Evolutionary conservation across 208 protist species (phyloP), one percentile per base, ranked within the genome.

Genomic region (Leishmania arabica): DNA sequence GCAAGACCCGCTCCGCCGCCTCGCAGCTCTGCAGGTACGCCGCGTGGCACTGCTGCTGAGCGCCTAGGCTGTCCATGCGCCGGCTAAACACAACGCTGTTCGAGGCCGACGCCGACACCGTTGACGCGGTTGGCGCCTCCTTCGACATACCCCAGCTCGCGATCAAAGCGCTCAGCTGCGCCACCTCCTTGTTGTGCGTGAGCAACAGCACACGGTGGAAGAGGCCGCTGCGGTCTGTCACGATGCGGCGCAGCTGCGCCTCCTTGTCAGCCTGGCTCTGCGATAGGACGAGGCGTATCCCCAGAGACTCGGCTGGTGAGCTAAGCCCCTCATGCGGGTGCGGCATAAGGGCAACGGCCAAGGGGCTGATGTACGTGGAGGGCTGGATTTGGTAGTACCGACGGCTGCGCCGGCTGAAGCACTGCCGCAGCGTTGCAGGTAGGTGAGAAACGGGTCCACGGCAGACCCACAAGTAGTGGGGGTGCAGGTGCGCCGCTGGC

Each of bases 151-250:
- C 88, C 89, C 91, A 93, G 65, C 77, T 84, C 45, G 76, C 60
- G 74, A 95, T 86, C 37, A 87, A 79, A 73, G 85, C 72, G 77
- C 85, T 89, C 37, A 95, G 83, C 37, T 88, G 87, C 49, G 86
- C 79, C 19, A 96, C 85, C 77, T 96, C 93, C 84, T 94, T 93
- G 80, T 93, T 87, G 79, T 96, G 93, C 3, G 93, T 96, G 56
- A 96, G 83, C 21, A 96, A 19, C 2, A 94, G 74, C 49, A 93
- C 77, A 40, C 89, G 88, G 66, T 87, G 84, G 58, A 86, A 92
- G 8, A 78, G 45, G 0, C 82, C 82, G 75, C 88, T 86, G 70
- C 82, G 86, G 45, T 89, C 79, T 40, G 75, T 85, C 31, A 95
- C 72, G 19, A 96, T 86, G 68, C 82, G 84, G 31, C 81, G 81